A percentile compares a stretch with the other conserved stretches of the same genome.
phyloP scores from a whole-genome alignment of 192 early-diverging fungal species.

The Dissophora ornata region DNA sequence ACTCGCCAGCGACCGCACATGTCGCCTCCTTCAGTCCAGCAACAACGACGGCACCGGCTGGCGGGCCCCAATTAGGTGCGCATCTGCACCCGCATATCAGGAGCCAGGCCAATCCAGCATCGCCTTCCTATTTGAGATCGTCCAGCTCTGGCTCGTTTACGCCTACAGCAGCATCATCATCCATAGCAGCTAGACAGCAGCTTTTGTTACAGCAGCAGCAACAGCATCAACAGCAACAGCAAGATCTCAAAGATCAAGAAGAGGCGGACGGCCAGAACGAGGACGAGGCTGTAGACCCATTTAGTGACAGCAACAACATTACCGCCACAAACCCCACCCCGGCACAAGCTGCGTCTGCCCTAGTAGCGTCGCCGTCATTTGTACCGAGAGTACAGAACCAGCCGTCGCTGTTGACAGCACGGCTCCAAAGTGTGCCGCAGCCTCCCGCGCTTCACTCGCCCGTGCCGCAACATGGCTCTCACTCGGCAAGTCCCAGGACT shows the following conservation, averaged over 20 bases:
- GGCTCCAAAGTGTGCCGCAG: slow-evolving; percentile 16
- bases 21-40: slow-evolving; percentile 9
- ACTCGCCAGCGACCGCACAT: slow-evolving; percentile 23
- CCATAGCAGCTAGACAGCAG: slow-evolving; percentile 32
- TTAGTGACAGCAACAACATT: slow-evolving; percentile 33
- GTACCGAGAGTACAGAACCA: slow-evolving; percentile 30
- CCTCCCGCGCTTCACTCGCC: slow-evolving; percentile 40
- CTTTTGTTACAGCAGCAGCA: slow-evolving; percentile 24
- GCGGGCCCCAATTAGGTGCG: no score
- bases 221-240: neutral
- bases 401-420: slow-evolving; percentile 35
- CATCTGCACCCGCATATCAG: slow-evolving; percentile 23
- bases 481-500: slow-evolving; percentile 19
- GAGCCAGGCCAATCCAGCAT: slow-evolving; percentile 41
- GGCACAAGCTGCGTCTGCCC: neutral
- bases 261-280: neutral
- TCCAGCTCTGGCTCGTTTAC: slow-evolving; percentile 32
- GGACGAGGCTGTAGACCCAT: slow-evolving; percentile 21
- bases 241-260: neutral
- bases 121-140: slow-evolving; percentile 29
- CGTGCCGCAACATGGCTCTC: slow-evolving; percentile 24
- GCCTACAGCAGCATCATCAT: slow-evolving; percentile 31
- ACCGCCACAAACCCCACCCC: neutral
- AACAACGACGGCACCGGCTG: no score
- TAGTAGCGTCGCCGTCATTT: slow-evolving; percentile 16